These are phyloP conservation scores for Pittosporum tobira DNA, from an alignment of 129 eudicot genomes.

Conservation along the genomic window DNA sequence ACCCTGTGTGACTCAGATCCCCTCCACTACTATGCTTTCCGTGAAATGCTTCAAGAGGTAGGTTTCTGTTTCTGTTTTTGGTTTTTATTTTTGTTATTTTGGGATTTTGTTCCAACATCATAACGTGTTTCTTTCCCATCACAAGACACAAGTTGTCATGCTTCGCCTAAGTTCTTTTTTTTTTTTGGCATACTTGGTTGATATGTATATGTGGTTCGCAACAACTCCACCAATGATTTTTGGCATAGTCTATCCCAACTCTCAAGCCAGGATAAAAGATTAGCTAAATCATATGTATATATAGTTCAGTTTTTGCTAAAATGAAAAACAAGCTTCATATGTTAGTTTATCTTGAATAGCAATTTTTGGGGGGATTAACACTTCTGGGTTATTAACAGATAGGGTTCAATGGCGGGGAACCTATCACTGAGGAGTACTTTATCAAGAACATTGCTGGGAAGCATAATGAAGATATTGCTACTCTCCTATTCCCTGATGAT, in stretches of 20 bases:
- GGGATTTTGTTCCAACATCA: neutral
- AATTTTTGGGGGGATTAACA: constrained; percentile 12
- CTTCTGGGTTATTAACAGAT: constrained; percentile 38
- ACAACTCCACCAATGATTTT: no score
- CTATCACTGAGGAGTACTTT: constrained; percentile 70
- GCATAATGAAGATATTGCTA: constrained; percentile 82
- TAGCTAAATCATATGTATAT: no score
- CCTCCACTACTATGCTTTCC: constrained; percentile 68
- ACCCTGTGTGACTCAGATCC: constrained; percentile 95
- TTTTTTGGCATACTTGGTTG: no score
- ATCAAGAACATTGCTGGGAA: constrained; percentile 66
- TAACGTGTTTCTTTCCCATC: neutral
- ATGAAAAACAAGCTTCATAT: neutral
- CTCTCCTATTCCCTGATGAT: constrained; percentile 75
- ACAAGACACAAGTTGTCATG: neutral
- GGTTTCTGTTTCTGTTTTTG: neutral
- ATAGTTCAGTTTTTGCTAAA: neutral
- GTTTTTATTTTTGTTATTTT: neutral
- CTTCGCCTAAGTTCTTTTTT: no score
- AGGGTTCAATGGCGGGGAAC: constrained; percentile 82
- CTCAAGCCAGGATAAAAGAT: no score
- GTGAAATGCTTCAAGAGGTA: constrained; percentile 87
- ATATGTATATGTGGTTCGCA: neutral
- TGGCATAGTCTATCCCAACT: no score
- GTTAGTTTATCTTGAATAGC: neutral